phyloP scores from a whole-genome alignment of 2,329 filamentous ascomycete genomes.

The Fonsecaea erecta region DNA sequence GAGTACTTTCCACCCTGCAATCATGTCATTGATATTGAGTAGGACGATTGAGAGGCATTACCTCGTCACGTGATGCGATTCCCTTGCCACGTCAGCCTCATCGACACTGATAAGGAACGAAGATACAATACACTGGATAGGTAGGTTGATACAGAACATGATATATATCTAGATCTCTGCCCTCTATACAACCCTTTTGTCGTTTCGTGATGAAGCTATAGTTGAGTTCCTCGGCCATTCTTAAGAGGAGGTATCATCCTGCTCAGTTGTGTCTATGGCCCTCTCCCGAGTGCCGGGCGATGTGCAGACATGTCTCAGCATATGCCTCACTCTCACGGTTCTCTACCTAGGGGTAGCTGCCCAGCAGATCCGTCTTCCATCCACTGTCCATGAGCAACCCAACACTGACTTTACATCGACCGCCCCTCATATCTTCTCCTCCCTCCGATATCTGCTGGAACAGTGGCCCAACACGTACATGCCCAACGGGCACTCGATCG shows the following conservation, averaged over 20 bases:
- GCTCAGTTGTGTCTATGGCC: not conserved
- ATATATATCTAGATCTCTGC: not conserved
- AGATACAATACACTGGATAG: not conserved
- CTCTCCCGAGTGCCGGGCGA: not conserved
- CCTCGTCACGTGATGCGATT: not conserved
- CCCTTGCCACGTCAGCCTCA: not conserved
- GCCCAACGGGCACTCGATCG: conserved; percentile 56
- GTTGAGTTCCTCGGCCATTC: not conserved
- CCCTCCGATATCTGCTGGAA: conserved; percentile 53
- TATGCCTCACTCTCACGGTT: not conserved
- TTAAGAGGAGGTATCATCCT: not conserved
- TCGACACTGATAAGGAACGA: not conserved
- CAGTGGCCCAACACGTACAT: conserved; percentile 60
- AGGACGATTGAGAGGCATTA: not conserved
- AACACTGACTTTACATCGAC: conserved; percentile 53
- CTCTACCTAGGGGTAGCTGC: not conserved
- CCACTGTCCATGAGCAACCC: not conserved
- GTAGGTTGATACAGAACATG: not conserved
- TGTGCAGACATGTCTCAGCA: not conserved
- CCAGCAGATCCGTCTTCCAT: conserved; percentile 5
- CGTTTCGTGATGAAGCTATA: not conserved
- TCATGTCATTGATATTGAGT: too few species aligned
- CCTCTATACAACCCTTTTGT: not conserved
- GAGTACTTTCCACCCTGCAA: too few species aligned
- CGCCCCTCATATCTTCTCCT: conserved; percentile 56